Base-by-base conservation (phyloP, 331 rosid genomes). In the Pyracantha coccinea region DNA sequence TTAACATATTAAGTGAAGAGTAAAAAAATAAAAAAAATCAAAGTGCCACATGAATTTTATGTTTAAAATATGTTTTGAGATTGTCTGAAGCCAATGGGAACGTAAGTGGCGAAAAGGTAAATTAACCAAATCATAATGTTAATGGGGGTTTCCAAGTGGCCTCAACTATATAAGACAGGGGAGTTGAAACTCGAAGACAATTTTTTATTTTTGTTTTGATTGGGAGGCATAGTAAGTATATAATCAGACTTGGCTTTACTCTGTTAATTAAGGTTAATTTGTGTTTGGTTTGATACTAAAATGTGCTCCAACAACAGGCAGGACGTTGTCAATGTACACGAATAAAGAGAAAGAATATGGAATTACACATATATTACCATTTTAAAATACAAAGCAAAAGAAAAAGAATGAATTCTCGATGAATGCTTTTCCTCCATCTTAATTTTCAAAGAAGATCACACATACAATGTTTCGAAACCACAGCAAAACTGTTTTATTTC, bases 321-420 rank as follows among this genome's bases (percentile, higher is more conserved):
- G 82, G 81, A 58, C 23, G 53, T 33, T 15, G 66, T 71, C 55
- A 55, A 78, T 80, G 86, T 83, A 57, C 72, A 66, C 61, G 82
- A 61, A 68, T 69, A 69, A 17, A 52, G 19, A 24, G 45, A 38
- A 38, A 38, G 45, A 38, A 38, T 38, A 10, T 10, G 45, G 45
- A 38, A 38, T 38, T 38, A 38, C 45, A 38, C 45, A 38, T 38
- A 38, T 38, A 38, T 38, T 38, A 38, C 11, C 13, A 47, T 69
- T 20, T 25, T 61, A 60, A 52, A 69, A 69, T 3, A 68, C 28
- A 81, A 52, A 38, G n/a, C 71, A 83, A 47, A 60, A 47, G 23
- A 35, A 73, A 75, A 78, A 78, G 29, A 17, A 66, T 24, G 73
- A 52, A 65, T 63, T 66, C 67, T 75, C 52, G 28, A 55, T 53